A percentile compares a stretch with the other conserved stretches of the same genome.
Evolutionary conservation across 2,329 filamentous ascomycete species (phyloP).

Genomic region (Nigrograna mackinnonii): DNA sequence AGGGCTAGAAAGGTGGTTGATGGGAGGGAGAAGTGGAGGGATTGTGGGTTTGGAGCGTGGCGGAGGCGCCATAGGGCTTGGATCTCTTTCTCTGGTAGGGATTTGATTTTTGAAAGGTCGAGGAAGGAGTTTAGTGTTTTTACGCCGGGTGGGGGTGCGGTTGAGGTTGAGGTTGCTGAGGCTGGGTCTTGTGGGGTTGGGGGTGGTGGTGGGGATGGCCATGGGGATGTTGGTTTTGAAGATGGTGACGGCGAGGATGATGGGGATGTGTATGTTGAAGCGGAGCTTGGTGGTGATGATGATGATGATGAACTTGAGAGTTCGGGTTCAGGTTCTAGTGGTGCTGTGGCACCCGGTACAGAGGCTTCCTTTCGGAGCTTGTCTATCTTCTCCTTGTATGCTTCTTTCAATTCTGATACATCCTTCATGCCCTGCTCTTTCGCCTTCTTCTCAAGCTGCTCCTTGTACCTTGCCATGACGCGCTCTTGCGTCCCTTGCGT

Average conservation of each 20-base stretch:
- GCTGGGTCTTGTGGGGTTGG: conserved; percentile 34
- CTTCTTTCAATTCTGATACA: conserved; percentile 76
- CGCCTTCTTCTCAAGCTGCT: conserved; percentile 83
- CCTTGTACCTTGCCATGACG: conserved; percentile 82
- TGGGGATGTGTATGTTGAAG: conserved; percentile 16
- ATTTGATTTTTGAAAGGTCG: conserved; percentile 76
- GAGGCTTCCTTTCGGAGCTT: conserved; percentile 70
- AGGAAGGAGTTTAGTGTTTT: conserved; percentile 71
- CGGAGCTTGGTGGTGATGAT: conserved; percentile 8
- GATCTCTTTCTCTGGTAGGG: conserved; percentile 79
- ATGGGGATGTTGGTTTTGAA: conserved; percentile 26
- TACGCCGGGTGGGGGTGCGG: conserved; percentile 51
- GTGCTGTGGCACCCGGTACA: conserved; percentile 54
- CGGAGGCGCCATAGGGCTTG: conserved; percentile 88
- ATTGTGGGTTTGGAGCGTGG: conserved; percentile 72
- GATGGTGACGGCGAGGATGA: conserved; percentile 31
- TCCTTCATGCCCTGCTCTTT: conserved; percentile 70
- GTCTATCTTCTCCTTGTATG: conserved; percentile 83
- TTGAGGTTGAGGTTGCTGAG: conserved; percentile 26
- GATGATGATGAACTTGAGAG: conserved; percentile 11
- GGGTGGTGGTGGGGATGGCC: conserved; percentile 38
- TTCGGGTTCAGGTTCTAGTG: conserved; percentile 26
- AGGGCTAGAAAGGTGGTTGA: conserved; percentile 74
- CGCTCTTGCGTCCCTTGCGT: conserved; percentile 71
- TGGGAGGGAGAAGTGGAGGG: conserved; percentile 84